Evolutionary conservation across 305 asterid genomes (phyloP), one percentile per base, ranked within the genome.

Genomic region (Fraxinus greggii): DNA sequence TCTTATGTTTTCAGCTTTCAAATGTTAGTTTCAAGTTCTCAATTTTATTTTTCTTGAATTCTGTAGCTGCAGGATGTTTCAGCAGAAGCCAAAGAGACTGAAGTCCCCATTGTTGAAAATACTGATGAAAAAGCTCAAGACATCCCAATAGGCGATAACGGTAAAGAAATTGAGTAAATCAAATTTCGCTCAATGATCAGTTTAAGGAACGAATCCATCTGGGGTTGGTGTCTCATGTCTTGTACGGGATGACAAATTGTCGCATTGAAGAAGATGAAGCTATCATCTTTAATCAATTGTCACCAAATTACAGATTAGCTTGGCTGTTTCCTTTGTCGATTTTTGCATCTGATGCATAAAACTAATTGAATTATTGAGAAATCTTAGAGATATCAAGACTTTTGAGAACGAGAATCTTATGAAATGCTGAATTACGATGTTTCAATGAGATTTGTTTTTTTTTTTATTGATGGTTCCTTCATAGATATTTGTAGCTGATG

Each of bases 41-140:
- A 75, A 42, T 73, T 61, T 31, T 80, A 29, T 80, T 83, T 78
- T 82, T 70, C 40, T 83, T 23, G 38, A 84, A 82, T 26, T 63
- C 80, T 84, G 69, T 79, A 92, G 94, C 89, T 91, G 86, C 92
- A 90, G 88, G 93, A 93, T 85, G 90, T 81, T 83, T 38, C 83
- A 3, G 87, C 61, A 61, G 91, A 79, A 73, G 67, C 82, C 15
- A 84, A 84, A 48, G 90, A 76, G 79, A 75, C 76, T 5, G 90
- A 73, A 80, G 86, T 24, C 80, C 75, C 84, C 9, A 87, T 78
- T 35, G 74, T 29, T 48, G 93, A 88, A 74, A 77, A 32, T 67
- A 78, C 56, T 83, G 88, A 86, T 59, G 90, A 59, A 69, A 76
- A 65, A 32, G 77, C 78, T 72, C 82, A 85, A 73, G 90, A 79